phyloP scores from a whole-genome alignment of 2,329 filamentous ascomycete species.

The Paecilomyces sp. region DNA sequence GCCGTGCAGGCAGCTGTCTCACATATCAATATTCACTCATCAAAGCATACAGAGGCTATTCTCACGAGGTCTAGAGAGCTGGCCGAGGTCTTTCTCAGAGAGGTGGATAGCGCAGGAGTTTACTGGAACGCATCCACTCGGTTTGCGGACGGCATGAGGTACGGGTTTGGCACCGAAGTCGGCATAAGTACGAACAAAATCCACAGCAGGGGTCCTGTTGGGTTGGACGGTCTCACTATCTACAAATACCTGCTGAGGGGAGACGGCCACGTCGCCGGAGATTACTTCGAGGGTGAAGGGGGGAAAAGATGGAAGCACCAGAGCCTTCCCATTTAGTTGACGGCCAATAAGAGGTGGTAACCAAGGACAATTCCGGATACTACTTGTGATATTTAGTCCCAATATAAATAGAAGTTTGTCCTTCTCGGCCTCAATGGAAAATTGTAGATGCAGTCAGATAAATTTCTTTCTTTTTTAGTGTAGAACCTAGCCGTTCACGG shows the following conservation, averaged over 20 bases:
- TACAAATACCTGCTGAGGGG: slow-evolving; percentile 94
- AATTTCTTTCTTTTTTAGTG: neutral
- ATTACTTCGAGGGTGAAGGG: slow-evolving; percentile 54
- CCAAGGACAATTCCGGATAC: neutral
- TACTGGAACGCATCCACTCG: slow-evolving; percentile 97
- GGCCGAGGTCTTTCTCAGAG: slow-evolving; percentile 76
- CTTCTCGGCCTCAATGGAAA: neutral
- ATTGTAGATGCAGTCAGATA: slow-evolving; percentile 1
- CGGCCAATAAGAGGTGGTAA: neutral
- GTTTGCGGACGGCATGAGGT: slow-evolving; percentile 93
- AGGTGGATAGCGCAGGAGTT: slow-evolving; percentile 81
- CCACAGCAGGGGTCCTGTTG: slow-evolving; percentile 86
- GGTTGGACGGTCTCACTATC: slow-evolving; percentile 88
- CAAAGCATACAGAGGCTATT: slow-evolving; percentile 90
- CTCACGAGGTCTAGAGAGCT: slow-evolving; percentile 61
- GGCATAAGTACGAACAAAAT: slow-evolving; percentile 99
- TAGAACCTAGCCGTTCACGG: neutral
- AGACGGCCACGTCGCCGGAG: slow-evolving; percentile 69
- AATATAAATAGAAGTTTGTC: neutral
- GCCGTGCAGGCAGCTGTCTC: slow-evolving; percentile 63
- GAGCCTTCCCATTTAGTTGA: slow-evolving; percentile 28
- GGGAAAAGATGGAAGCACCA: slow-evolving; percentile 53
- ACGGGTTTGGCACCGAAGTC: slow-evolving; percentile 95
- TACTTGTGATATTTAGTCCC: neutral
- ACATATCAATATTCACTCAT: slow-evolving; percentile 89